Conservation (phyloP, 2,329 filamentous ascomycete genomes). For the Nemania sp. region DNA sequence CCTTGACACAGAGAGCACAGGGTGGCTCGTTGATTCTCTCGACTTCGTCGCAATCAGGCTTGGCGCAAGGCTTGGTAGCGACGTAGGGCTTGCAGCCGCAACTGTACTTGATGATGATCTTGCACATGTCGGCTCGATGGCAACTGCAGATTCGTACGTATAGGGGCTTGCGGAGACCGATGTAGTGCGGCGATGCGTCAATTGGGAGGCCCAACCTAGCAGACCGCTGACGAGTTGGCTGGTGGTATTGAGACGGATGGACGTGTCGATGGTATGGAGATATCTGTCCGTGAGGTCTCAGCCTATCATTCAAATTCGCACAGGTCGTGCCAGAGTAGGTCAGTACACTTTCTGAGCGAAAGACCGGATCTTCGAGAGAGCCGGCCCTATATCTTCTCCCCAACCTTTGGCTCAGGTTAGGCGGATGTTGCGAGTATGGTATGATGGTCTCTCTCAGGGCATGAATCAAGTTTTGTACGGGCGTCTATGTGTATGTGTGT, state of each 20-base stretch:
- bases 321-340: too few relatives aligned
- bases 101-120: constrained; percentile 21
- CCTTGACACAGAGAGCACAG: constrained; percentile 19
- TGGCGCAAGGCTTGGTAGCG: constrained; percentile 9
- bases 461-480: too few relatives aligned
- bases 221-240: too few relatives aligned
- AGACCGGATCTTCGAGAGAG: too few relatives aligned
- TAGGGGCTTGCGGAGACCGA: too few relatives aligned
- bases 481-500: too few relatives aligned
- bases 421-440: neutral
- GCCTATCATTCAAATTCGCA: neutral
- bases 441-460: neutral
- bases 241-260: neutral
- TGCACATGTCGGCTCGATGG: constrained; percentile 18
- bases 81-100: constrained; percentile 25
- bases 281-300: neutral
- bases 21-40: constrained; percentile 17
- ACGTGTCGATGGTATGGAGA: neutral
- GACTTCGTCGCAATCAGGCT: constrained; percentile 14
- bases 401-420: neutral
- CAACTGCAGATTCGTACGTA: neutral
- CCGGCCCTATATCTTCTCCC: neutral
- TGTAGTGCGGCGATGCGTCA: too few relatives aligned
- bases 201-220: too few relatives aligned
- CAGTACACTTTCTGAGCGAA: neutral